phyloP scores from a whole-genome alignment of 192 early-diverging fungal species.

The Mortierella hygrophila region DNA sequence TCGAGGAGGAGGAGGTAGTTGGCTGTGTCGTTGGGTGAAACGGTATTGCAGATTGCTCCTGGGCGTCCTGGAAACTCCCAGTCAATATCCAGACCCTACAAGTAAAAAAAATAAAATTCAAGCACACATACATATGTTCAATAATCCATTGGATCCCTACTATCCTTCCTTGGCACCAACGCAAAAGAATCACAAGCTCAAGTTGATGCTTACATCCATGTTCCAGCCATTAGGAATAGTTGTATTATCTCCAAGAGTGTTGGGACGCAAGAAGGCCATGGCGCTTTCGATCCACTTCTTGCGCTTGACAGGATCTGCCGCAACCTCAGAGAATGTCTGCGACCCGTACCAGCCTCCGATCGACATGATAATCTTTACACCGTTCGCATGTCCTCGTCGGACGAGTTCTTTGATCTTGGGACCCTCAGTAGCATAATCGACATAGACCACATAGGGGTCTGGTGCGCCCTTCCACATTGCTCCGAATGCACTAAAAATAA shows the following conservation, averaged over 20 bases:
- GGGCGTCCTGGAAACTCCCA: constrained; percentile 53
- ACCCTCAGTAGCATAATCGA: constrained; percentile 43
- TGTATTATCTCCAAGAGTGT: neutral
- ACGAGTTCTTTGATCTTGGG: constrained; percentile 43
- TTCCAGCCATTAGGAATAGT: neutral
- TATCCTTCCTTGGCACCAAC: neutral
- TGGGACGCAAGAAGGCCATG: constrained; percentile 17
- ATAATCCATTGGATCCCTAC: neutral
- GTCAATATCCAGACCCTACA: constrained; percentile 61
- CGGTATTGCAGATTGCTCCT: constrained; percentile 55
- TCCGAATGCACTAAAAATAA: constrained; percentile 4
- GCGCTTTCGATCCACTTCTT: constrained; percentile 48
- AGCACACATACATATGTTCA: too few relatives aligned
- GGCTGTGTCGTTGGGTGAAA: constrained; percentile 59
- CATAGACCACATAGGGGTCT: constrained; percentile 24
- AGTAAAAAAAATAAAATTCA: neutral
- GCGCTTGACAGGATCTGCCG: constrained; percentile 48
- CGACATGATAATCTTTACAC: constrained; percentile 59
- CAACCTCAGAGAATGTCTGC: constrained; percentile 59
- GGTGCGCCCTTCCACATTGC: constrained; percentile 15
- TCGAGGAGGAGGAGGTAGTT: constrained; percentile 69
- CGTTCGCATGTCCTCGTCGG: neutral
- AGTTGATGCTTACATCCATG: neutral
- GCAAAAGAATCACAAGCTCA: too few relatives aligned
- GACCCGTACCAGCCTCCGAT: constrained; percentile 68